Base-by-base conservation (phyloP, 2,329 filamentous ascomycete genomes). In the Trichoderma semiorbis region DNA sequence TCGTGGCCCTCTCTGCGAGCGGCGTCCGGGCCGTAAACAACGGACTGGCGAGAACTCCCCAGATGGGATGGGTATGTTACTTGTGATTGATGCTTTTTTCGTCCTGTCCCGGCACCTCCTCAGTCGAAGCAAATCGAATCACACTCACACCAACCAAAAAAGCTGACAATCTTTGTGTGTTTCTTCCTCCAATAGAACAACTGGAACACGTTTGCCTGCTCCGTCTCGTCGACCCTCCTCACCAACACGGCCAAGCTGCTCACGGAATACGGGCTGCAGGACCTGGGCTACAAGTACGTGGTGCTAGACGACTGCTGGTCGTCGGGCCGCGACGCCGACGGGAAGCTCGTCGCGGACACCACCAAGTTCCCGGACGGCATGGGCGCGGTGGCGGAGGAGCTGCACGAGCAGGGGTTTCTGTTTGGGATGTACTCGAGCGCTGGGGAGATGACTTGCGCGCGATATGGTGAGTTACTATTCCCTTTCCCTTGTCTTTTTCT, bases 381-480 rank as follows among this genome's bases (percentile, higher is more conserved):
- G 69, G 79, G 78, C 55, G 73, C 77, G 50, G 74, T 83, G 3
- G 78, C 80, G 7, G 79, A 82, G 58, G 74, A 79, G 47, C 72
- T 82, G 21, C 81, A 83, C 66, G 74, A 73, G 6, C 74, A 79
- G 69, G 80, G 80, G 7, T 78, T 83, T 63, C 80, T 81, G 72
- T 78, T 82, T 21, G 82, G 81, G 16, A 81, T 83, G 73, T 83
- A 83, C 74, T 79, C 78, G 16, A 79, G 79, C 34, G 80, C 85
- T 4, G 86, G 86, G 11, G 80, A 78, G 60, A 80, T 79, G 73
- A 88, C 86, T 2, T 88, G 87, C 73, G 87, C 84, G 14, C 24
- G 70, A 65, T 72, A 72, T 43, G 70, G 68, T 70, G 32, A 39
- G 68, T 36, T 61, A 12, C 6, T 26, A 1, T 16, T 34, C 4